Evolutionary conservation across 2,329 filamentous ascomycete genomes (phyloP), one percentile per base, ranked within the genome.

Genomic region (Cladosporium sp.): DNA sequence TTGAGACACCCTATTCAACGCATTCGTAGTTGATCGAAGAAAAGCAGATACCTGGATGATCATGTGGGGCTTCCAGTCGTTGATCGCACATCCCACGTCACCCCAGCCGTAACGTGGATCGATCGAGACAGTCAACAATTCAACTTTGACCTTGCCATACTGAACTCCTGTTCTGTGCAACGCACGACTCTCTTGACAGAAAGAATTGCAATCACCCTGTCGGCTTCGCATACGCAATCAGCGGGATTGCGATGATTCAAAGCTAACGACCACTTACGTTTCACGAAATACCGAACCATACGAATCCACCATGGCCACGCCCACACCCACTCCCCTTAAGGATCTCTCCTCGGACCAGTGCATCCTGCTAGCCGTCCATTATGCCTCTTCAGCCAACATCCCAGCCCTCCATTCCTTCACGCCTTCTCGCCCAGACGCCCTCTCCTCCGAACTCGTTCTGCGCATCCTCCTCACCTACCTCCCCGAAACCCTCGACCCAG

Each of bases 381-480:
- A 86, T 65, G 84, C 89, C 55, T 81, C 82, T 60, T 82, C 83
- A 65, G 80, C 83, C 68, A 83, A 92, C 69, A 77, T 91, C 65
- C 71, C 79, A 64, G 79, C 81, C 62, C 75, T 94, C 59, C 79
- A 81, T 57, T 77, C 77, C 54, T 77, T 94, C 61, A 79, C 83
- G 53, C 77, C 80, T 20, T 75, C 78, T 37, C 76, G 88, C 64
- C 73, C 74, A 54, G 75, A 80, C 56, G 78, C 86, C 36, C 77
- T 94, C 56, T 78, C 81, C 25, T 80, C 82, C 44, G 83, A 88
- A 57, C 75, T 91, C 13, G 70, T 90, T 22, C 78, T 94, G 58
- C 85, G 87, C 44, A 85, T 94, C 54, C 74, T 95, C 20, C 80
- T 95, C 45, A 90, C 87, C 19, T 90, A 87, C 68, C 79, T 95